Base-by-base conservation (phyloP, 2,329 filamentous ascomycete species). In the Monascus ruber region DNA sequence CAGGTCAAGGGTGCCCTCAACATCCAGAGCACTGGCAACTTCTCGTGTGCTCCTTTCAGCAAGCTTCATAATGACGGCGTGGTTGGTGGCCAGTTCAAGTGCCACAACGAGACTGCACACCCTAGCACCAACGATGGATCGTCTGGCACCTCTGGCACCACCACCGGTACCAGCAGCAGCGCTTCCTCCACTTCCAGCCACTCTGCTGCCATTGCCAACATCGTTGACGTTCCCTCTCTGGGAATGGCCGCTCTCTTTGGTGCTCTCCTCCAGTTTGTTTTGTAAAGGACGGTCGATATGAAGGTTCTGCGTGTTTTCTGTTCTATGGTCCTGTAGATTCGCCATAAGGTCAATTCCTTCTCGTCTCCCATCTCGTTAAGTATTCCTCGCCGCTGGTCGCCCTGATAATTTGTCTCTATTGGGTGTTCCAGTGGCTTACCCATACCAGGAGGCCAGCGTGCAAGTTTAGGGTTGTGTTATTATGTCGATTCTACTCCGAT, bases 1-100 rank as follows among this genome's bases (percentile, higher is more conserved):
- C 72, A 80, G 47, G 83, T 88, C 50, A 72, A 74, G 56, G 85
- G 85, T 64, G 76, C 76, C 44, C 83, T 85, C 60, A 79, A 81
- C 55, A 68, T 85, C 49, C 71, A 78, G 53, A 79, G 74, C 49
- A 83, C 80, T 34, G 72, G 70, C 43, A 70, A 81, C 45, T 79
- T 85, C 42, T 54, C 61, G 41, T 77, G 83, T 71, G 58, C 63
- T 38, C 48, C 57, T 27, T 75, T 83, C 60, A 60, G 76, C 42
- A 54, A 69, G 45, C 57, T 70, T 29, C 47, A 60, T 34, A 46
- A 49, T 40, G 56, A 59, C 36, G 54, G 60, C 31, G 53, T 66
- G 50, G 69, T 73, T 57, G 62, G 65, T 44, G 72, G 71, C 44
- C 59, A 52, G 25, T 70, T 63, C 57, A 60, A 54, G 26, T 75